Evolutionary conservation across 2,329 filamentous ascomycete species (phyloP), one percentile per base, ranked within the genome.

Genomic region (Penicillium sp.): DNA sequence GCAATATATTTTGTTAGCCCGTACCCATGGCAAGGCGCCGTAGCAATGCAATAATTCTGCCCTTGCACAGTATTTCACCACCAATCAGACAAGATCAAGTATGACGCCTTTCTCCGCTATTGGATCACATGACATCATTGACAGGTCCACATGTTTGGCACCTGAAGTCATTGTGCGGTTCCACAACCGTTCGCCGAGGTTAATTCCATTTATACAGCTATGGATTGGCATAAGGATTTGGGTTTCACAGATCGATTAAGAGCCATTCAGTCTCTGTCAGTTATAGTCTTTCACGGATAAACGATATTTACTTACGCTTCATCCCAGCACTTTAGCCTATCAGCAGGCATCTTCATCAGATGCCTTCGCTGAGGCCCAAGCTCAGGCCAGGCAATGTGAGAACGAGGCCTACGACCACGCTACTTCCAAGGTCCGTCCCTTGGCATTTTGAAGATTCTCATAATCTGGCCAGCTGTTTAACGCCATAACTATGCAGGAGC

Each of bases 311-410:
- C 64, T 71, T 39, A 69, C 56, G 8, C 25, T 50, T 35, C 10
- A 47, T 16, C 47, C 43, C 65, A 85, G 82, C 59, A 78, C 78
- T 26, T 75, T 78, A 33, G 81, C 79, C 42, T 82, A 80, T 62
- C 78, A 80, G 66, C 70, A 68, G 51, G 73, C 74, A 21, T 73
- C 79, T 55, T 77, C 80, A 57, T 72, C 75, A 3, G 74, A 78
- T 27, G 75, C 75, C 11, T 73, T 79, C 53, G 67, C 75, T 29
- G 80, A 83, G 59, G 82, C 81, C 29, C 81, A 80, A 54, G 74
- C 78, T 33, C 78, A 84, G 61, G 91, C 90, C 21, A 88, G 88
- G 67, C 73, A 81, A 47, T 76, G 86, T 42, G 92, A 96, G 73
- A 69, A 54, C 31, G 69, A 75, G 50, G 73, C 75, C n/a, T 76